Evolutionary conservation across 140 eudicot genomes (phyloP), one percentile per base, ranked within the genome.

Genomic region (Bidens hawaiensis): DNA sequence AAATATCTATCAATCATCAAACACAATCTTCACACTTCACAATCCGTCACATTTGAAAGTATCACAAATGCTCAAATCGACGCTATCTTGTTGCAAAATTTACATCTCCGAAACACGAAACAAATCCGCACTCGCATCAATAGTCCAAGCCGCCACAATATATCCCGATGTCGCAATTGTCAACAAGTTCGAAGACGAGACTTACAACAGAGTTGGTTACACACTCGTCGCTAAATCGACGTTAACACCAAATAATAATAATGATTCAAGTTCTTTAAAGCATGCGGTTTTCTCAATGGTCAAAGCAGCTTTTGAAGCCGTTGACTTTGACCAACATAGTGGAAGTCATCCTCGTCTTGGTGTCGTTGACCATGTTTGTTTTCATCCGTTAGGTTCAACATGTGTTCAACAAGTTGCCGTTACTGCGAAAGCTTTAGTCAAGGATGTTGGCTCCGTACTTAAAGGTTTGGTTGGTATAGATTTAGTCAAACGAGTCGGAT

Each of bases 291-390:
- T 82, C 50, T 76, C 75, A 0, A 88, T 93, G 99, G 95, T 93
- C 52, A 75, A 70, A 68, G 81, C 95, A 16, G 99, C 99, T 66
- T 88, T 80, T 22, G 85, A 79, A 56, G 61, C 79, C 73, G 73
- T 93, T 77, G 93, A 93, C 72, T 77, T 88, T 59, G 77, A 77
- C 28, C 18, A 10, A 65, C 99, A 93, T 67, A 41, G 75, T 48
- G 99, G 99, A 68, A 88, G 64, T 41, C 99, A 93, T 75, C 96
- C 99, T 6, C 78, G 99, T 45, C 93, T 93, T 65, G 99, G 99
- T 49, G 96, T 82, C 16, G 95, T 93, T 60, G 99, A 93, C 70
- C 99, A 93, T 64, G 73, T 88, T 1, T 93, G 99, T 63, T 93
- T 93, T 60, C 94, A 82, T 64, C 96, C 99, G 0, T 70, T 93